Percentiles rank a stretch among this genome's conserved stretches.
These are phyloP conservation scores for Meira nashicola DNA, from an alignment of 1,284 basidiomycete genomes.

Conservation along the genomic window DNA sequence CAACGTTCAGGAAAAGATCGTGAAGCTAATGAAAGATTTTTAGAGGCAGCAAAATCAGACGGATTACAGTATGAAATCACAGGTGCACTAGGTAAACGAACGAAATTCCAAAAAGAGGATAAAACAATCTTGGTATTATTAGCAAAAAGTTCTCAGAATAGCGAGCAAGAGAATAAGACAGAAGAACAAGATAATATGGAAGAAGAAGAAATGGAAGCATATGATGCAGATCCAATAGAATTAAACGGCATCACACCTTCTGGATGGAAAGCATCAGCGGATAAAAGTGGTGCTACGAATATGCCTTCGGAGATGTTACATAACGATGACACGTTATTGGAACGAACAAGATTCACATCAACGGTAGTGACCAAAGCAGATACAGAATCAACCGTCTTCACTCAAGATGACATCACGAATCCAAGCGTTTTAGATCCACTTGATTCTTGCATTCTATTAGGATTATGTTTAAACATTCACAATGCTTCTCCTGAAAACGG, in stretches of 20 bases:
- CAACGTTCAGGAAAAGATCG: conserved; percentile 72
- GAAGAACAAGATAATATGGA: conserved; percentile 11
- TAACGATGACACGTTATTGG: conserved; percentile 94
- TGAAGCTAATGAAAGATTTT: conserved; percentile 71
- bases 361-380: conserved; percentile 17
- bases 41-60: conserved; percentile 70
- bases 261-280: conserved; percentile 33
- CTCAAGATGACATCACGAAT: conserved; percentile 70
- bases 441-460: conserved; percentile 47
- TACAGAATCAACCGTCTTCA: conserved; percentile 35
- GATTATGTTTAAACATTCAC: conserved; percentile 47
- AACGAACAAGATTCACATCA: conserved; percentile 74
- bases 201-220: conserved; percentile 22
- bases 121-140: conserved; percentile 88
- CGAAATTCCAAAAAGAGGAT: conserved; percentile 84
- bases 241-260: conserved; percentile 5
- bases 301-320: conserved; percentile 72
- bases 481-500: conserved; percentile 52
- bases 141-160: conserved; percentile 65
- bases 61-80: conserved; percentile 84
- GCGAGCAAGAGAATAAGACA: conserved; percentile 45
- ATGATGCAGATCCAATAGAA: conserved; percentile 20
- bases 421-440: conserved; percentile 61
- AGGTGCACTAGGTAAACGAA: conserved; percentile 86
- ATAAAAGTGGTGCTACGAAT: conserved; percentile 40